Evolutionary conservation across 1,139 yeast species (phyloP).

Genomic region (Pichia sp.): DNA sequence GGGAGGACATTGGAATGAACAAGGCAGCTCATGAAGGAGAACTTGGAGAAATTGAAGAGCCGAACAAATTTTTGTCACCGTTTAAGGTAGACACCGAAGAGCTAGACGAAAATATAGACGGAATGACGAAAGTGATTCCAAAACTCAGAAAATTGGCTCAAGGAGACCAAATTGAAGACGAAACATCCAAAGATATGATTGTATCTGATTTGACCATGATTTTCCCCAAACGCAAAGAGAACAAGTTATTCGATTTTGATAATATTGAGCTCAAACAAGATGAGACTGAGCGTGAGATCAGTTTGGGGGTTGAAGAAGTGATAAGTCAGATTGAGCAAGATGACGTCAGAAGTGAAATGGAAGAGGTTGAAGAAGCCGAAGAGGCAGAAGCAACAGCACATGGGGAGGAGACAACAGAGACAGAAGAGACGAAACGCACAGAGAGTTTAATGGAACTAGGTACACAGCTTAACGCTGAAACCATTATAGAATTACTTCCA

Average conservation of each 20-base stretch:
- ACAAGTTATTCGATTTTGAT: constrained; percentile 14
- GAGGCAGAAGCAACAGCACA: not conserved
- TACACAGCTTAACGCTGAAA: too few relatives aligned
- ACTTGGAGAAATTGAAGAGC: not conserved
- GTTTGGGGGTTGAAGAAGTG: constrained; percentile 8
- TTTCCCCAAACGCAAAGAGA: constrained; percentile 23
- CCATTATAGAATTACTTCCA: constrained; percentile 3
- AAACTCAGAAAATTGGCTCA: not conserved
- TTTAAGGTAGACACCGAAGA: constrained; percentile 16
- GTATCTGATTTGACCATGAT: constrained; percentile 33
- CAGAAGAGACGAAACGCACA: constrained; percentile 12
- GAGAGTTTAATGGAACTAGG: too few relatives aligned
- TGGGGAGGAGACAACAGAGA: not conserved
- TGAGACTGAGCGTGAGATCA: not conserved
- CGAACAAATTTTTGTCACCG: constrained; percentile 10
- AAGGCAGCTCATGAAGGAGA: not conserved
- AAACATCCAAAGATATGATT: not conserved
- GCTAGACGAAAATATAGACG: constrained; percentile 27
- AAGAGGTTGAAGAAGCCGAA: not conserved
- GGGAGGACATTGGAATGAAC: constrained; percentile 3
- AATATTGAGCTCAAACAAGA: constrained; percentile 16
- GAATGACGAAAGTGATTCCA: constrained; percentile 28
- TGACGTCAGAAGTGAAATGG: not conserved
- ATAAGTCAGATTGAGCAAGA: constrained; percentile 9
- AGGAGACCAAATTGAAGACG: constrained; percentile 13